These are phyloP conservation scores for Ramaria rubella DNA, from an alignment of 768 basidiomycete species.

Conservation along the genomic window DNA sequence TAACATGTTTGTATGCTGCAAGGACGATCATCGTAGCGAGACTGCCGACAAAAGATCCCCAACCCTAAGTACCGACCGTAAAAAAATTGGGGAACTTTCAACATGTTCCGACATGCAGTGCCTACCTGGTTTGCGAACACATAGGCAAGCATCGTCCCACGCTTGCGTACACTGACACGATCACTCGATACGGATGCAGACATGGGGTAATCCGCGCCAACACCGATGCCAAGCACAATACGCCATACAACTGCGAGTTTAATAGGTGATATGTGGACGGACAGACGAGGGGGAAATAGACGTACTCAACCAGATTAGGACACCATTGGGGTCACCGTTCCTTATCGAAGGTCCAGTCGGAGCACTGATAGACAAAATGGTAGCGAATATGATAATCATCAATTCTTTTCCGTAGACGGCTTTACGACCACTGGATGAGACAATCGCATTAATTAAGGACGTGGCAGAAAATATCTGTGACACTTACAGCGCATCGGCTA, in stretches of 20 bases:
- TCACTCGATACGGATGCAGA: slow-evolving; percentile 63
- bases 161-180: slow-evolving; percentile 54
- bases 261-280: neutral
- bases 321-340: slow-evolving; percentile 30
- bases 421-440: slow-evolving; percentile 43
- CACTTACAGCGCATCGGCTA: slow-evolving; percentile 16
- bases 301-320: slow-evolving; percentile 49
- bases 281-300: slow-evolving; percentile 3
- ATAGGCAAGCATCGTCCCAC: slow-evolving; percentile 70
- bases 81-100: neutral
- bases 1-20: slow-evolving; percentile 52
- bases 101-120: no score
- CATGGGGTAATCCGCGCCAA: slow-evolving; percentile 80
- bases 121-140: slow-evolving; percentile 51
- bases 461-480: neutral
- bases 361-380: slow-evolving; percentile 59
- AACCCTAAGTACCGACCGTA: slow-evolving; percentile 65
- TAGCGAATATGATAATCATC: slow-evolving; percentile 73
- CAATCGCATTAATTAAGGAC: no score
- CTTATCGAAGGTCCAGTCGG: slow-evolving; percentile 42
- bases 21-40: slow-evolving; percentile 60
- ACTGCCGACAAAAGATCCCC: slow-evolving; percentile 63
- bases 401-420: slow-evolving; percentile 73
- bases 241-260: slow-evolving; percentile 43
- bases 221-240: slow-evolving; percentile 68